Base-by-base conservation (phyloP, 2,329 filamentous ascomycete genomes). In the Sarocladium oryzae region DNA sequence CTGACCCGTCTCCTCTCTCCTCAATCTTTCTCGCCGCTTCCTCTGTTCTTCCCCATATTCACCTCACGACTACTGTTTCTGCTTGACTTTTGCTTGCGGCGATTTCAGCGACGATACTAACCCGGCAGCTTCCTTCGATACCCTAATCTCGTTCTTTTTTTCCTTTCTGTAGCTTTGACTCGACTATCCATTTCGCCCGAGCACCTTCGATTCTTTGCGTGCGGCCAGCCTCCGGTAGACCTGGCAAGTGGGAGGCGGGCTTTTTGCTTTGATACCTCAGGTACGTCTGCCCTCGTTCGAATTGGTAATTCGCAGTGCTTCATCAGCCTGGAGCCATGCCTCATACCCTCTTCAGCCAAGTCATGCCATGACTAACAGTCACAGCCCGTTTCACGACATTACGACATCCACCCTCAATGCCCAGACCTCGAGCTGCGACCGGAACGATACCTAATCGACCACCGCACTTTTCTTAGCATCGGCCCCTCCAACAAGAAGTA, bases 331-430 rank as follows among this genome's bases (percentile, higher is more conserved):
- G 11, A 16, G 4, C 26, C 23, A 11, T 16, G 9, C 9, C 4
- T 43, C 23, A 11, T 16, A 21, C 9, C 20, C 9, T 4, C 7
- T n/a, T 43, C 21, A 10, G 4, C 40, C 21, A 43, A 15, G 40
- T 26, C 15, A 23, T 26, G 23, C 21, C 9, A n/a, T 43, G 11
- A 15, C 40, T 43, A 43, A 43, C 23, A 28, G 40, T 7, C 40
- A 26, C 23, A 43, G 40, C 20, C 40, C 26, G 13, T 48, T 48
- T 48, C 26, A 48, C 43, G 43, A 48, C 43, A 48, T 48, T 18
- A 32, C 43, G 26, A 48, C 43, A 24, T 32, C 21, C 28, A 48
- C 18, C 28, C 43, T 48, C 21, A 24, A 48, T 48, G 43, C 24
- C 43, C 5, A 48, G 9, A 11, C 24, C 43, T 23, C 24, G 4